phyloP scores from a whole-genome alignment of 345 rosid species.

The Syzygium aromaticum region DNA sequence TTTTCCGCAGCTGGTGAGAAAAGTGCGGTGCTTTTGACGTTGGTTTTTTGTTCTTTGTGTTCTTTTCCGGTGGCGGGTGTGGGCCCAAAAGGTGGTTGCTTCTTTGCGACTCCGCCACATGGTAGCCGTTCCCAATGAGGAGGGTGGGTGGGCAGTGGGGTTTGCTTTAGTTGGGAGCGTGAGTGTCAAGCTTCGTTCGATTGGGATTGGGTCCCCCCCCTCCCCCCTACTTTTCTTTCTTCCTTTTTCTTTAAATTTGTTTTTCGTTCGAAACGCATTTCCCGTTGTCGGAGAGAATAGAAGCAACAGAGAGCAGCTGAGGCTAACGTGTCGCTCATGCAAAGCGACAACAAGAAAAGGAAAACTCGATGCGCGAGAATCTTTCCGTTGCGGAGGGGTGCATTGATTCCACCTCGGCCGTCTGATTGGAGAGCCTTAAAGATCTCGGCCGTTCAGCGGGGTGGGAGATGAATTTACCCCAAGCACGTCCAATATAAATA shows the following conservation, averaged over 20 bases:
- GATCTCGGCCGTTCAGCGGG: neutral
- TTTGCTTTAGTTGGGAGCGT: neutral
- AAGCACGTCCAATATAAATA: no score
- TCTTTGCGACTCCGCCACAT: neutral
- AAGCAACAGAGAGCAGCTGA: neutral
- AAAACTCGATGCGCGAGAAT: neutral
- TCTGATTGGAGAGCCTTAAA: neutral
- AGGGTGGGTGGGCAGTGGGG: neutral
- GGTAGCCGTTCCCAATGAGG: neutral
- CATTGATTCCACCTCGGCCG: neutral
- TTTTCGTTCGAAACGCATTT: neutral
- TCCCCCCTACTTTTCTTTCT: fast-evolving
- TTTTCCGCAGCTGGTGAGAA: neutral
- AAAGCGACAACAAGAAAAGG: neutral
- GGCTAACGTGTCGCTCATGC: neutral
- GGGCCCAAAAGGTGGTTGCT: neutral
- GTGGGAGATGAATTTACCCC: neutral
- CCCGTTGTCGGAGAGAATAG: neutral
- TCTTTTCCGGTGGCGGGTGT: neutral
- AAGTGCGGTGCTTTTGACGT: neutral
- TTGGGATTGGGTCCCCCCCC: neutral
- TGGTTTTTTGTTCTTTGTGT: neutral
- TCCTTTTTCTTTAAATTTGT: neutral
- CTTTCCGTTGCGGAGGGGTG: neutral
- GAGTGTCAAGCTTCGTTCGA: neutral